Evolutionary conservation across 83 land plant species (phyloP), one percentile per base, ranked within the genome.

Genomic region (Thuja plicata): DNA sequence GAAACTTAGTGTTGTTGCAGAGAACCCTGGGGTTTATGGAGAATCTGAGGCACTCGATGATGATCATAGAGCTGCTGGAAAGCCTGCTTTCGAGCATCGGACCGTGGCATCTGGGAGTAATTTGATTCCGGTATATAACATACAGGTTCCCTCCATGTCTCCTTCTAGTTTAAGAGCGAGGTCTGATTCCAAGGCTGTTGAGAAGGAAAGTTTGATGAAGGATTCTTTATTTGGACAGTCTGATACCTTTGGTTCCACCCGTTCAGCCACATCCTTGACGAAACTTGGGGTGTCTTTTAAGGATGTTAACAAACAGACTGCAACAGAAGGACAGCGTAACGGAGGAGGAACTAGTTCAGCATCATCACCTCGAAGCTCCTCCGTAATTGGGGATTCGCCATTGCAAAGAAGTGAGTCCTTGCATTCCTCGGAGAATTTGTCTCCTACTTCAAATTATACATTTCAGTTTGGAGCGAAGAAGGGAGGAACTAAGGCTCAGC

Each of bases 401-500:
- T 80, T 90, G 71, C 80, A 38, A 85, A 27, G 48, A 30, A 86
- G 66, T 5, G 34, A 76, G 86, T 80, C 87, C n/a, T 46, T 50
- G 76, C 74, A 46, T 24, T 40, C 74, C 19, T 83, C 84, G 41
- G 89, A 77, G 15, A 88, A 71, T 66, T 46, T 79, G 13, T 88
- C 88, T 87, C 45, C 90, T 46, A 89, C 77, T 30, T 7, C 52
- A 17, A 74, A 71, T 81, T 89, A 88, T 15, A 87, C 88, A 8
- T 21, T 89, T 74, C 90, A 82, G 80, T 94, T 94, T 60, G 89
- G 87, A 88, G 84, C 92, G 46, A 91, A 90, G 62, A 90, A 90
- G 85, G 91, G 89, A 87, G 66, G 60, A 48, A 16, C 21, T 54
- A 87, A 84, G 80, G 84, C 38, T 89, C 55, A 46, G 30, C 66